phyloP scores from a whole-genome alignment of 345 rosid genomes.

The Salix suchowensis region DNA sequence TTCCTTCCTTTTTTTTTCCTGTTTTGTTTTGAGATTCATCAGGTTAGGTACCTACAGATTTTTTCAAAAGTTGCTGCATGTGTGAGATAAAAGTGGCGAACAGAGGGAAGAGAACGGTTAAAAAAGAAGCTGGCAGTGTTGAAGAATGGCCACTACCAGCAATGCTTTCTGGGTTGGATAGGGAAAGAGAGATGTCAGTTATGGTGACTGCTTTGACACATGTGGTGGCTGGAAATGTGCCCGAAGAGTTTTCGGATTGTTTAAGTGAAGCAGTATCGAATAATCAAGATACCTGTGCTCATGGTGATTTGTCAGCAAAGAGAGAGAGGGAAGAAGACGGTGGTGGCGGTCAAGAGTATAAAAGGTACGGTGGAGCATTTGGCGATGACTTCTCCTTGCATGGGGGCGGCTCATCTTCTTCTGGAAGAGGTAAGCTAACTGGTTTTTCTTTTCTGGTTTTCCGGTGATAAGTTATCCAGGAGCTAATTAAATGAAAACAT shows the following conservation, averaged over 20 bases:
- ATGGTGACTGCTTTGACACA: constrained; percentile 71
- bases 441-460: neutral
- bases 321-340: constrained; percentile 39
- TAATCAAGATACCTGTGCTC: neutral
- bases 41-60: neutral
- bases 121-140: neutral
- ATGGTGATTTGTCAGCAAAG: constrained; percentile 10
- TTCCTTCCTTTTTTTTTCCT: neutral
- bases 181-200: constrained; percentile 66
- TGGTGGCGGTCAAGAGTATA: constrained; percentile 2
- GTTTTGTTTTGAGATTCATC: too few species aligned
- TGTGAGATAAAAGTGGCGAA: constrained; percentile 37
- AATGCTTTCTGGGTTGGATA: constrained; percentile 16
- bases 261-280: neutral
- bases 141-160: constrained; percentile 14
- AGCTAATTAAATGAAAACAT: neutral
- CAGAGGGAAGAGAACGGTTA: neutral
- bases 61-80: neutral
- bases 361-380: neutral
- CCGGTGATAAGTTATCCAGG: neutral
- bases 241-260: neutral
- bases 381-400: constrained; percentile 2
- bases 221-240: constrained; percentile 64
- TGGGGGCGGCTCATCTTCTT: constrained; percentile 15
- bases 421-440: constrained; percentile 18